phyloP scores from a whole-genome alignment of 176 grass and related monocot species.

The Zizania latifolia region DNA sequence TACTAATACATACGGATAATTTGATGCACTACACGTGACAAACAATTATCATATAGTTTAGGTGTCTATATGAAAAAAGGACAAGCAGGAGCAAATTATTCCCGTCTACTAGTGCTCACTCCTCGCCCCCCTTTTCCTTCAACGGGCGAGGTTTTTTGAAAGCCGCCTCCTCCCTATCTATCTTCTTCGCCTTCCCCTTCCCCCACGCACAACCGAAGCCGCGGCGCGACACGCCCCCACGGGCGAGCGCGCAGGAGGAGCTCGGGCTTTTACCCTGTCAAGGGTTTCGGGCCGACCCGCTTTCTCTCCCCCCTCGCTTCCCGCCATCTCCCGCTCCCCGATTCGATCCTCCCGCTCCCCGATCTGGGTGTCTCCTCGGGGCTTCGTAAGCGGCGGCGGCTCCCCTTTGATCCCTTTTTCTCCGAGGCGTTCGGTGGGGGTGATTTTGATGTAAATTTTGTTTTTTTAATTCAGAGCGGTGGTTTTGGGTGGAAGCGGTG shows the following conservation, averaged over 20 bases:
- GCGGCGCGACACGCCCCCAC: neutral
- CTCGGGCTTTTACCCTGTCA: constrained; percentile 31
- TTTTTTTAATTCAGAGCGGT: neutral
- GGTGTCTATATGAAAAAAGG: neutral
- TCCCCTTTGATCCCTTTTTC: neutral
- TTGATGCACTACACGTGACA: too few species aligned
- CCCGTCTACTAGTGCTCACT: neutral
- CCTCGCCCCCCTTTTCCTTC: constrained; percentile 33
- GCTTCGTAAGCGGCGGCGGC: constrained; percentile 15
- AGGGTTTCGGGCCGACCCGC: constrained; percentile 56
- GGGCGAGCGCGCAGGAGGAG: neutral
- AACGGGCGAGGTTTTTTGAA: constrained; percentile 94
- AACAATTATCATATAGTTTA: neutral
- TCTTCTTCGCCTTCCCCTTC: constrained; percentile 4
- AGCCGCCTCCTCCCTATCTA: constrained; percentile 37
- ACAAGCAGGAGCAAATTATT: constrained; percentile 4
- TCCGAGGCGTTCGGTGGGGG: neutral
- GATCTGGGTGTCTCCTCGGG: constrained; percentile 25
- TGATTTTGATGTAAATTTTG: neutral
- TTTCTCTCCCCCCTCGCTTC: neutral
- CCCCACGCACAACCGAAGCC: constrained; percentile 23
- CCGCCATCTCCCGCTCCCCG: neutral
- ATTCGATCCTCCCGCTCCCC: constrained; percentile 16
- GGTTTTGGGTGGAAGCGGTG: constrained; percentile 9
- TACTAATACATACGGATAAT: too few species aligned